Conservation (phyloP, 2,329 filamentous ascomycete genomes). For the Talaromyces sp. region DNA sequence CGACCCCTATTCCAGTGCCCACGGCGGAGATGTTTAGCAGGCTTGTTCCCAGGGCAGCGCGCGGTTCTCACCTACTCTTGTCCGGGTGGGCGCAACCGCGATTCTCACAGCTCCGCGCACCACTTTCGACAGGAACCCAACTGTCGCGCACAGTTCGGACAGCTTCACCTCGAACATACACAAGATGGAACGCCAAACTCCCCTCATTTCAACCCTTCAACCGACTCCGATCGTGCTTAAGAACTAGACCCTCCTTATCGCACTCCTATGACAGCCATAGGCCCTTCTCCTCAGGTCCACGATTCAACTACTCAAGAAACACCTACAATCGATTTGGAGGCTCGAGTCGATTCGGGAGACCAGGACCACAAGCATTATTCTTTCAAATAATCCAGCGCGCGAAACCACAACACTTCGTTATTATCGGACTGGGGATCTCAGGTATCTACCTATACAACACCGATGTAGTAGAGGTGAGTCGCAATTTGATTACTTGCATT, state of each 20-base stretch:
- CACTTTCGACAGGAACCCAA: neutral
- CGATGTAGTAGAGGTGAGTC: slow-evolving; percentile 55
- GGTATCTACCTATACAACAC: slow-evolving; percentile 59
- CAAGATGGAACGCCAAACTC: slow-evolving; percentile 3
- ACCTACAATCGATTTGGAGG: slow-evolving; percentile 25
- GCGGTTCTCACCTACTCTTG: too few relatives aligned
- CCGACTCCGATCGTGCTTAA: neutral
- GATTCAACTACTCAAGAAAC: slow-evolving; percentile 11
- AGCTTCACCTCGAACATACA: neutral
- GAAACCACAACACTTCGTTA: slow-evolving; percentile 33
- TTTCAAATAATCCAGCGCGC: slow-evolving; percentile 21
- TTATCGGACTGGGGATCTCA: slow-evolving; percentile 46
- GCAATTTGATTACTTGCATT: neutral
- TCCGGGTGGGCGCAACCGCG: neutral
- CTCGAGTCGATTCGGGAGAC: neutral
- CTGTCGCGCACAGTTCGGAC: slow-evolving; percentile 3
- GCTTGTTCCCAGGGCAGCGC: too few relatives aligned
- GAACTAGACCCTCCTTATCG: neutral
- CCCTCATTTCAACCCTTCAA: neutral
- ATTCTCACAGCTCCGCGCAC: neutral
- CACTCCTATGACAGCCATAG: neutral
- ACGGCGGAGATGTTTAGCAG: too few relatives aligned
- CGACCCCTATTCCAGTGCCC: too few relatives aligned
- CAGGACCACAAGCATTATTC: slow-evolving; percentile 14
- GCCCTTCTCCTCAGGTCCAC: slow-evolving; percentile 10